phyloP scores from a whole-genome alignment of 1,284 basidiomycete genomes.

The Hortiboletus rubellus region DNA sequence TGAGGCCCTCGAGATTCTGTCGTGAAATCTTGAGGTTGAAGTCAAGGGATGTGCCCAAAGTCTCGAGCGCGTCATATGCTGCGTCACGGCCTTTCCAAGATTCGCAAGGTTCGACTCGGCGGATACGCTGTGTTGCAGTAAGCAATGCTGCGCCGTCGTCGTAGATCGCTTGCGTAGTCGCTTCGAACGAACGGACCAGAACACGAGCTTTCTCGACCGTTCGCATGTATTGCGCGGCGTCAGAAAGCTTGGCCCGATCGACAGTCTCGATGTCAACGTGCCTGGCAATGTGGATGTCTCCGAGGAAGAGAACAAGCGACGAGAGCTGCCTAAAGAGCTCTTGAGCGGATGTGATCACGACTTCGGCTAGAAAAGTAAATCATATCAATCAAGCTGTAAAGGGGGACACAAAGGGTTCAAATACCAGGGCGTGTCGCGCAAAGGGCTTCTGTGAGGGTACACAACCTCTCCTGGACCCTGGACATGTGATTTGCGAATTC shows the following conservation, averaged over 20 bases:
- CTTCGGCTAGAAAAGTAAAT: constrained; percentile 17
- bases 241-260: constrained; percentile 31
- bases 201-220: constrained; percentile 48
- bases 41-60: constrained; percentile 34
- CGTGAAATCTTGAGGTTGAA: constrained; percentile 38
- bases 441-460: constrained; percentile 20
- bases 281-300: constrained; percentile 52
- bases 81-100: constrained; percentile 28
- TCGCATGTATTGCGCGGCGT: constrained; percentile 41
- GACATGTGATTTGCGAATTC: constrained; percentile 22
- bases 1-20: constrained; percentile 43
- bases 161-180: constrained; percentile 50
- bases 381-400: constrained; percentile 4
- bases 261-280: constrained; percentile 54
- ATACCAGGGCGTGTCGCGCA: constrained; percentile 26
- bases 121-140: constrained; percentile 40
- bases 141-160: constrained; percentile 50
- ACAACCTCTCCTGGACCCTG: constrained; percentile 23
- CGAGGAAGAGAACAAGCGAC: constrained; percentile 45
- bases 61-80: constrained; percentile 34
- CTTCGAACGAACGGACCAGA: constrained; percentile 51
- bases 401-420: not conserved
- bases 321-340: constrained; percentile 41
- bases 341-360: constrained; percentile 29
- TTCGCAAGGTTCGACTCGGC: constrained; percentile 31